Conservation (phyloP, 768 basidiomycete species). For the Aureoboletus auriporus region DNA sequence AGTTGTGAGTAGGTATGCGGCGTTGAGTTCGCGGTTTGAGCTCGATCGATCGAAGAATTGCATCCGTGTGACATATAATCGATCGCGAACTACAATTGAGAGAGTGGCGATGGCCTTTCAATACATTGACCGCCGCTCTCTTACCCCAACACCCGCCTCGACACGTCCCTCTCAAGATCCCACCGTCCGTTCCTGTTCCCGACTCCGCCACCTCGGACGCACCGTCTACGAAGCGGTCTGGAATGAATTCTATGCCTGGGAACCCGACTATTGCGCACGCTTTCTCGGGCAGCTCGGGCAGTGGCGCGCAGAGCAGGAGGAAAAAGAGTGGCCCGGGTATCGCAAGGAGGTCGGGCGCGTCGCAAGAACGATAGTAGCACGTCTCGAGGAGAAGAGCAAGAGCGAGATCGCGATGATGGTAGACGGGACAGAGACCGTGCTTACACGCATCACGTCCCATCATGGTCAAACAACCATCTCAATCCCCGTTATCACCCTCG, state of each 20-base stretch:
- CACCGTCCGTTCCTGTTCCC: not conserved
- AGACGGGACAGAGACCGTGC: not conserved
- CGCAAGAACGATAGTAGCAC: slow-evolving; percentile 7
- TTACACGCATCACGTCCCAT: too few relatives aligned
- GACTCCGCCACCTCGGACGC: slow-evolving; percentile 23
- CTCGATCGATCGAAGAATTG: too few relatives aligned
- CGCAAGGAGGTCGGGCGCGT: slow-evolving; percentile 6
- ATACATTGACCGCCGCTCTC: not conserved
- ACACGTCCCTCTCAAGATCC: not conserved
- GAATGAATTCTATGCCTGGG: slow-evolving; percentile 47
- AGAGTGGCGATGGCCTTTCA: too few relatives aligned
- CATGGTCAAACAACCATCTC: too few relatives aligned
- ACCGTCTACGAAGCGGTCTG: slow-evolving; percentile 37
- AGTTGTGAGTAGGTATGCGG: too few relatives aligned
- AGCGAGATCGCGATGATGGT: not conserved
- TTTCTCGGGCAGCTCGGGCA: slow-evolving; percentile 11
- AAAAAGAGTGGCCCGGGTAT: too few relatives aligned
- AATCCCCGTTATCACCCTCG: slow-evolving; percentile 17
- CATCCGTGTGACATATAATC: too few relatives aligned
- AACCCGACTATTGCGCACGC: slow-evolving; percentile 28
- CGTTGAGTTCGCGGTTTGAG: too few relatives aligned
- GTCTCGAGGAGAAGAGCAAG: not conserved
- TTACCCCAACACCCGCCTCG: not conserved
- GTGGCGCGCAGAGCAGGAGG: too few relatives aligned
- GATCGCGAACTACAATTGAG: too few relatives aligned